phyloP scores from a whole-genome alignment of 768 basidiomycete species.

The Rhodotorula taiwanensis region DNA sequence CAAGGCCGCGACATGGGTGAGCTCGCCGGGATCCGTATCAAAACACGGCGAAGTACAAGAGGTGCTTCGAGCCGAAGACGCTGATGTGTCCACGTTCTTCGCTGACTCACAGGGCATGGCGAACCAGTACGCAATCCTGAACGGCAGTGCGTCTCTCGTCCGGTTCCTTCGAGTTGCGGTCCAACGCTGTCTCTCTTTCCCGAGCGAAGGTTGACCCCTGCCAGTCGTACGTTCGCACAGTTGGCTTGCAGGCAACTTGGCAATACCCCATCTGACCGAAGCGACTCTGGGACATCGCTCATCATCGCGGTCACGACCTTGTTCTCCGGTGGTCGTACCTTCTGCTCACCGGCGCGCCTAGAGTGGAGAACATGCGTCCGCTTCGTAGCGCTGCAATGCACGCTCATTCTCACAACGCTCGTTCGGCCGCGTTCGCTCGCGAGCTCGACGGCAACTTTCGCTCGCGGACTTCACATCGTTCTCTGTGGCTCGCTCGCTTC shows the following conservation, averaged over 20 bases:
- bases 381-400: no score
- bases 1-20: constrained; percentile 32
- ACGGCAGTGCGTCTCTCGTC: constrained; percentile 23
- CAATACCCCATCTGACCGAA: constrained; percentile 26
- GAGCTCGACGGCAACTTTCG: no score
- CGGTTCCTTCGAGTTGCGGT: not conserved
- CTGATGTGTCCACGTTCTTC: no score
- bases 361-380: no score
- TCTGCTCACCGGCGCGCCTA: no score
- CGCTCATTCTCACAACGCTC: no score
- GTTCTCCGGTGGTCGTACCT: constrained; percentile 26
- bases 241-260: constrained; percentile 33
- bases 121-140: constrained; percentile 26
- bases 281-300: constrained; percentile 22
- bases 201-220: not conserved
- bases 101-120: constrained; percentile 23
- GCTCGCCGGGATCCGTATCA: not conserved
- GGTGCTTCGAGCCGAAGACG: no score
- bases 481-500: no score
- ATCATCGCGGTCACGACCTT: constrained; percentile 31
- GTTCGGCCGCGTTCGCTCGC: no score
- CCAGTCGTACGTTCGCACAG: not conserved
- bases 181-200: not conserved
- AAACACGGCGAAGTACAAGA: no score
- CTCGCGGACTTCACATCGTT: no score